Conservation (phyloP, 371 early-diverging fungal species). For the Mucor velutinosus region DNA sequence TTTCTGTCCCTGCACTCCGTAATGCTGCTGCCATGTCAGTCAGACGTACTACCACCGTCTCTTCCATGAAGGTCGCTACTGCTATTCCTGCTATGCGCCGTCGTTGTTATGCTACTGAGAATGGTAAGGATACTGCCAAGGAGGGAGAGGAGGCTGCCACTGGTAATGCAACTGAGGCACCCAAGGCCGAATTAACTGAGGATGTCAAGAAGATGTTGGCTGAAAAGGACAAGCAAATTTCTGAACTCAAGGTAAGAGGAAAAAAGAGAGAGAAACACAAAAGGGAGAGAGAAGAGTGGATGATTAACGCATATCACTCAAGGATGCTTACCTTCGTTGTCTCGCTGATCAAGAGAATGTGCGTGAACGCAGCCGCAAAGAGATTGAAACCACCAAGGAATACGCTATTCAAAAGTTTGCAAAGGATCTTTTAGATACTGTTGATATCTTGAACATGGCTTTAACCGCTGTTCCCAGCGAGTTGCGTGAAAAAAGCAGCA, state of each 20-base stretch:
- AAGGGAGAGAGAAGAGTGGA: neutral
- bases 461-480: slow-evolving; percentile 74
- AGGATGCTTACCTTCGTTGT: slow-evolving; percentile 83
- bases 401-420: slow-evolving; percentile 96
- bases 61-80: slow-evolving; percentile 1
- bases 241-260: slow-evolving; percentile 72
- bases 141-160: slow-evolving; percentile 13
- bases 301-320: neutral
- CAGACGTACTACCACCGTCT: slow-evolving; percentile 8
- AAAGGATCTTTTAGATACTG: slow-evolving; percentile 93
- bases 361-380: slow-evolving; percentile 86
- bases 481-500: slow-evolving; percentile 37
- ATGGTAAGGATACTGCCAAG: slow-evolving; percentile 16
- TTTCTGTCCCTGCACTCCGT: slow-evolving; percentile 23
- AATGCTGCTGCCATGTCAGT: slow-evolving; percentile 25
- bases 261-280: neutral
- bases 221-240: slow-evolving; percentile 80
- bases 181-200: slow-evolving; percentile 31
- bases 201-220: slow-evolving; percentile 51
- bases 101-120: slow-evolving; percentile 39
- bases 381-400: slow-evolving; percentile 77
- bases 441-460: slow-evolving; percentile 91
- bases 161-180: slow-evolving; percentile 6
- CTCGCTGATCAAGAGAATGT: slow-evolving; percentile 97
- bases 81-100: slow-evolving; percentile 5